Percentiles rank a stretch among this genome's conserved stretches.
phyloP scores from a whole-genome alignment of 129 eudicot genomes.

The Deinandra increscens region DNA sequence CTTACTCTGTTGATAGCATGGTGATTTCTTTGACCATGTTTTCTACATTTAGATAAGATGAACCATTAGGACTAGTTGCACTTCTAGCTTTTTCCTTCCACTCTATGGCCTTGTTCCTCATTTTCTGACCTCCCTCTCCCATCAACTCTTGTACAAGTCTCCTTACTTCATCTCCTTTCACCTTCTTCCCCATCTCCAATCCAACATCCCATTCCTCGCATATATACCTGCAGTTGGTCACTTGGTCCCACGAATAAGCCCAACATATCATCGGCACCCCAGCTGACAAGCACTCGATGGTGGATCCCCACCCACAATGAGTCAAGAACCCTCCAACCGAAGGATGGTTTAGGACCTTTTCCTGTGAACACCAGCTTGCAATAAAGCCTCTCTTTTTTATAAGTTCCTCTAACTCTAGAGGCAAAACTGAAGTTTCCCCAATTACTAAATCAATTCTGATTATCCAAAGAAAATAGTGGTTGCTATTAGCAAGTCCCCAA shows the following conservation, averaged over 20 bases:
- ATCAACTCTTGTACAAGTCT: slow-evolving; percentile 15
- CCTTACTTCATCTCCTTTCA: slow-evolving; percentile 11
- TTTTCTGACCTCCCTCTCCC: slow-evolving; percentile 8
- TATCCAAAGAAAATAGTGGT: slow-evolving; percentile 19
- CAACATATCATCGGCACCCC: slow-evolving; percentile 25
- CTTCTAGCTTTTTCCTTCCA: slow-evolving; percentile 11
- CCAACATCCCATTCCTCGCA: slow-evolving; percentile 20
- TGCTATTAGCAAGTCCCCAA: slow-evolving; percentile 28
- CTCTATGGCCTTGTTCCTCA: slow-evolving; percentile 10
- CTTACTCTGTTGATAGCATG: background rate
- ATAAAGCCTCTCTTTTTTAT: slow-evolving; percentile 7
- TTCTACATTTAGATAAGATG: slow-evolving; percentile 12
- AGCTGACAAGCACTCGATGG: slow-evolving; percentile 20
- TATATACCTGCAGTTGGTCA: slow-evolving; percentile 13
- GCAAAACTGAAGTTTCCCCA: background rate
- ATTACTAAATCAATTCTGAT: background rate
- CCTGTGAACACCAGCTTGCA: slow-evolving; percentile 26
- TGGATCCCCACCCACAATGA: slow-evolving; percentile 22
- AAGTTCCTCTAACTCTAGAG: background rate
- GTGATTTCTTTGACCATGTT: slow-evolving; percentile 7
- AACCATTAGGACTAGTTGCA: background rate
- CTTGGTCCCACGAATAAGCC: background rate
- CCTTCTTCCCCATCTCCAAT: background rate
- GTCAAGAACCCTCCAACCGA: slow-evolving; percentile 28
- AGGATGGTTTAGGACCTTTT: slow-evolving; percentile 20